phyloP scores from a whole-genome alignment of 2,329 filamentous ascomycete species.

The Penicillium decumbens region DNA sequence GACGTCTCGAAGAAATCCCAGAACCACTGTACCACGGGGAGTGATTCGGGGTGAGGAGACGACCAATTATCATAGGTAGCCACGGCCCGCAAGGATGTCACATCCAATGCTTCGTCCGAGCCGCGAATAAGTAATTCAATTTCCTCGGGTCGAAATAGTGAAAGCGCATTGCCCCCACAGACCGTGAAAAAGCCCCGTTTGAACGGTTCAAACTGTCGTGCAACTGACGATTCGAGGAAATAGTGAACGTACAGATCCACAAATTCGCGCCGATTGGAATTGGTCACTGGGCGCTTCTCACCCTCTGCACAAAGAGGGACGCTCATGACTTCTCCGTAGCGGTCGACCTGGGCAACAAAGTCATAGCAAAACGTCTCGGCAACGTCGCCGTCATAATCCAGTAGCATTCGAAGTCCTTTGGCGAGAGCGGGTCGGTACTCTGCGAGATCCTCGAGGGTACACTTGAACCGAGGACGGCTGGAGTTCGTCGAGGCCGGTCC shows the following conservation, averaged over 20 bases:
- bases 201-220: conserved; percentile 86
- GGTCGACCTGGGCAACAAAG: conserved; percentile 72
- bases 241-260: conserved; percentile 80
- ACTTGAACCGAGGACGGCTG: conserved; percentile 56
- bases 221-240: conserved; percentile 70
- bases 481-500: conserved; percentile 54
- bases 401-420: conserved; percentile 65
- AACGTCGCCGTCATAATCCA: conserved; percentile 81
- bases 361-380: conserved; percentile 74
- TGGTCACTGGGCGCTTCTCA: conserved; percentile 72
- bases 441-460: conserved; percentile 74
- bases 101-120: conserved; percentile 77
- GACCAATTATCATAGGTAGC: conserved; percentile 81
- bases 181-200: conserved; percentile 91
- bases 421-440: conserved; percentile 76
- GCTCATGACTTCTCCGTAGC: conserved; percentile 64
- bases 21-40: conserved; percentile 76
- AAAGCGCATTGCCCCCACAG: conserved; percentile 80
- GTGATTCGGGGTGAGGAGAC: conserved; percentile 48
- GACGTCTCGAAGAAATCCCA: conserved; percentile 74
- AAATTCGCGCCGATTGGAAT: conserved; percentile 75
- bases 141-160: conserved; percentile 82
- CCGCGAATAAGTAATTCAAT: conserved; percentile 83
- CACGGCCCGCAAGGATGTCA: conserved; percentile 68
- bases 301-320: conserved; percentile 71